Base-by-base conservation (phyloP, 208 protist species). In the Lotmaria passim region DNA sequence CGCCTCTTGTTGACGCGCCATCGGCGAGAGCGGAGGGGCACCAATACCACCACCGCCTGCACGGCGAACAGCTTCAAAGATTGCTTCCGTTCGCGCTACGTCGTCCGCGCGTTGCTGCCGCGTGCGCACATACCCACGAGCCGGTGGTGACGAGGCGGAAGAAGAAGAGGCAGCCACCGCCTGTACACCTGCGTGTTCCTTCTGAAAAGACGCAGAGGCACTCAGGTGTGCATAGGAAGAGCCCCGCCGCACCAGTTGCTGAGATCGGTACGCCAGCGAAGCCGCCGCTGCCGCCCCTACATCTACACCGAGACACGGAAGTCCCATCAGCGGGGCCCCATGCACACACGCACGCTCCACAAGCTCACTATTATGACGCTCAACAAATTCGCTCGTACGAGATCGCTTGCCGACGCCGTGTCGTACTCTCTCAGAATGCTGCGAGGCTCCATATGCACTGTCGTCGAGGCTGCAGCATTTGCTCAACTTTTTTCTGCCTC, bases 251-350 rank as follows among this genome's bases (percentile, higher is more conserved):
- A n/a, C n/a, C n/a, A n/a, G 38, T 28, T 30, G 46, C n/a, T 51
- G 46, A 6, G 48, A 12, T 7, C 48, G 11, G 15, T 46, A 46
- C 41, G 11, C 41, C 41, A 21, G 41, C 6, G 28, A n/a, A 46
- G 57, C 57, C 1, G 12, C 57, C 24, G 67, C 57, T 26, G 57
- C 43, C 30, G 68, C 50, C 28, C 31, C 46, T 14, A 74, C 68
- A 34, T 67, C 68, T 15, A 48, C 41, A 23, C 68, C 59, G 24
- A 74, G 68, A 33, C 30, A 74, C n/a, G 68, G 68, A 23, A 74
- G 61, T 6, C 68, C 68, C 31, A 31, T 39, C 30, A 74, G 19
- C 50, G 58, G 68, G 21, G 15, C 41, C 3, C 57, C 26, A 0
- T 19, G 36, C 7, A 24, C 17, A 8, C 14, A 7, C 14, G 15